Conservation (phyloP, 257 asterid species). For the Craterostigma plantagineum region DNA sequence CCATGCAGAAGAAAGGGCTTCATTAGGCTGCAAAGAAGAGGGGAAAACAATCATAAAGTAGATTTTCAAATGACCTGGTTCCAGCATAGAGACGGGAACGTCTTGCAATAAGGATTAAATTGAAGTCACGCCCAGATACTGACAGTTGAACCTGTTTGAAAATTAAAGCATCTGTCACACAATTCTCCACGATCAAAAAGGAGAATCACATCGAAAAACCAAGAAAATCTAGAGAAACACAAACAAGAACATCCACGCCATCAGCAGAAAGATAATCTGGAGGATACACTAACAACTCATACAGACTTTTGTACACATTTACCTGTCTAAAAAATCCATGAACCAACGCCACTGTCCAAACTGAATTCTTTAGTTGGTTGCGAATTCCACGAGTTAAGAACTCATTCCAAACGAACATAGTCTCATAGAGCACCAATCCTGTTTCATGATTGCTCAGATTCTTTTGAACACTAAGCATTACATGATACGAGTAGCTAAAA, state of each 20-base stretch:
- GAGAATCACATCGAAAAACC: no score
- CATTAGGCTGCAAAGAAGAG: not conserved
- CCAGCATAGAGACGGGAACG: slow-evolving; percentile 98
- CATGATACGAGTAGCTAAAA: slow-evolving; percentile 89
- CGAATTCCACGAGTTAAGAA: slow-evolving; percentile 80
- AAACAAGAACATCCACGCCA: not conserved
- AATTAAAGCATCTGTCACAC: not conserved
- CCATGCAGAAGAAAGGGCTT: slow-evolving; percentile 6
- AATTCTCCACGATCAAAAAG: not conserved
- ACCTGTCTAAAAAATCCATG: slow-evolving; percentile 95
- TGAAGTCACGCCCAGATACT: slow-evolving; percentile 33
- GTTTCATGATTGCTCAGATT: slow-evolving; percentile 50
- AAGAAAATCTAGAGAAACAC: no score
- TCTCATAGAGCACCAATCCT: slow-evolving; percentile 46
- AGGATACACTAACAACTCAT: no score
- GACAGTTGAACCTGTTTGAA: slow-evolving; percentile 49
- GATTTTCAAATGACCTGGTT: slow-evolving; percentile 42
- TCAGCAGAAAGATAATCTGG: no score
- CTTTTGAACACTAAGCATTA: slow-evolving; percentile 88
- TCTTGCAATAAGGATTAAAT: slow-evolving; percentile 67
- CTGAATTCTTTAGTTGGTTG: slow-evolving; percentile 53
- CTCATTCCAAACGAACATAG: slow-evolving; percentile 98
- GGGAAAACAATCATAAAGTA: not conserved
- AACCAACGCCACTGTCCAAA: slow-evolving; percentile 89
- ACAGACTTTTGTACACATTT: slow-evolving; percentile 2